Evolutionary conservation across 202 grass and related monocot species (phyloP), one percentile per base, ranked within the genome.

Genomic region (Miscanthus sacchariflorus): DNA sequence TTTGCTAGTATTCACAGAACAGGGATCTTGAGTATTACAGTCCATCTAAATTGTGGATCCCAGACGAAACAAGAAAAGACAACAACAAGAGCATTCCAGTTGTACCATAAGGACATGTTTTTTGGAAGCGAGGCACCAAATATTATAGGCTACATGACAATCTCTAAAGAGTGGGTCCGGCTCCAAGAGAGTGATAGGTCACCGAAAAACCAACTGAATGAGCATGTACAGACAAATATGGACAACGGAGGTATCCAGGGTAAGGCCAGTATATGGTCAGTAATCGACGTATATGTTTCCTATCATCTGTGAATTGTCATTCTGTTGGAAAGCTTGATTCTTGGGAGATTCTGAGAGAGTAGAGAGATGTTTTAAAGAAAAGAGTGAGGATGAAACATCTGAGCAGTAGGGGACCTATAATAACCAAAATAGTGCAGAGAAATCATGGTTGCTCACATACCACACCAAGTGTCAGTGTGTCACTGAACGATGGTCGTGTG

Each of bases 81-180:
- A 6, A 83, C 4, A 46, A 76, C 27, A 82, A 72, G 30, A 87
- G 66, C 52, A 79, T 61, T 74, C 50, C 2, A 86, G 84, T 1
- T 36, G 33, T 54, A 56, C 27, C 46, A 40, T 28, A 42, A 74
- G 33, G 54, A 0, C 6, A 70, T 15, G 82, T 7, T 76, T 76
- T 74, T 48, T 36, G 68, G 38, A 85, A 85, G 17, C 49, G 11
- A 50, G 19, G 18, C 6, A 21, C 52, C 2, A 21, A 21, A 56
- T 56, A 56, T 56, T 56, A 56, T 56, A 21, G 52, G 39, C 17
- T 24, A 35, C 40, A 76, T 54, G 27, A 40, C 36, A 76, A 48
- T 33, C 45, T 74, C 4, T 15, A 50, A 80, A 48, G 77, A 17
- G 15, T 10, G 3, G 19, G 58, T 24, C 9, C 3, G 68, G 68